A percentile compares a stretch with the other conserved stretches of the same genome.
These are phyloP conservation scores for Leptodermis oblonga DNA, from an alignment of 257 asterid species.

Conservation along the genomic window DNA sequence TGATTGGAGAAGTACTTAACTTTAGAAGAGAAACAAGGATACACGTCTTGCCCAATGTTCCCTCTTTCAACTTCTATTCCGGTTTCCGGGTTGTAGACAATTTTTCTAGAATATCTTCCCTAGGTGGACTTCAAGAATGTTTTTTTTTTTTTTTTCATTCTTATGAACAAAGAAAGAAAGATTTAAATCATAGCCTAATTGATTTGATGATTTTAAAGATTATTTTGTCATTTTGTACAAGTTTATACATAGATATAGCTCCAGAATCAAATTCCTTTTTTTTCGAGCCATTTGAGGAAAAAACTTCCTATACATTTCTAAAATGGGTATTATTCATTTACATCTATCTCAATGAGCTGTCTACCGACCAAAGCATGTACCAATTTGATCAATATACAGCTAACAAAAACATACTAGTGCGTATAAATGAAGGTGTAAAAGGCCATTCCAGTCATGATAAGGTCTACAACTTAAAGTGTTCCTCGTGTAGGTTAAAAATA, in stretches of 20 bases:
- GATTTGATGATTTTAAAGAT: no score
- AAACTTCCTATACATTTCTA: no score
- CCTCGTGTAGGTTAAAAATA: not conserved
- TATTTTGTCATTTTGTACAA: no score
- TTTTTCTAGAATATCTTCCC: not conserved
- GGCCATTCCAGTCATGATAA: not conserved
- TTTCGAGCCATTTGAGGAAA: no score
- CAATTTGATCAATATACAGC: not conserved
- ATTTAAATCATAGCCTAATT: no score
- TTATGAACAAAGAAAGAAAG: no score
- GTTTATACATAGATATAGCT: no score
- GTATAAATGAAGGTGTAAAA: not conserved
- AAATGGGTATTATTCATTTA: no score
- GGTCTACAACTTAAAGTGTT: not conserved
- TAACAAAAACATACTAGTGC: not conserved
- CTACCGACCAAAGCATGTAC: not conserved
- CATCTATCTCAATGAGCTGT: no score
- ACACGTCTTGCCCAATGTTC: not conserved
- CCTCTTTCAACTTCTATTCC: not conserved
- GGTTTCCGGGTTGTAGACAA: not conserved
- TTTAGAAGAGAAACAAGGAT: not conserved
- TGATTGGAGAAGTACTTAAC: not conserved
- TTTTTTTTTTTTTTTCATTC: no score
- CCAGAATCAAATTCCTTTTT: no score
- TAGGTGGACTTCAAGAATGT: conserved; percentile 1